Evolutionary conservation across 2,329 filamentous ascomycete species (phyloP).

Genomic region (Fusarium protoensiforme): DNA sequence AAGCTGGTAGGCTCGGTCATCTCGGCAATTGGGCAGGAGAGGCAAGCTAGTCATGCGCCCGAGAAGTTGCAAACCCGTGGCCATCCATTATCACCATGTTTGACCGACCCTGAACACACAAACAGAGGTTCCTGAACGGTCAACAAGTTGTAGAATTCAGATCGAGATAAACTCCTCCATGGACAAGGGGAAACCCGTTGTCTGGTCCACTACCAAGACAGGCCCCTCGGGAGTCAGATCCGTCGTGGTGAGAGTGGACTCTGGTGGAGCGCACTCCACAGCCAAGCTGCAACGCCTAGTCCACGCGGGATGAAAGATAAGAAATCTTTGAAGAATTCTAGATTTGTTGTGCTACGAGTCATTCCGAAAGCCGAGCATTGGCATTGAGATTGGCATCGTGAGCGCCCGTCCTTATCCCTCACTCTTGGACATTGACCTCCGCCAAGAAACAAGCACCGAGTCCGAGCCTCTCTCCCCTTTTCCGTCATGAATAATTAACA

Average conservation of each 20-base stretch:
- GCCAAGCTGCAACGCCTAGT: neutral
- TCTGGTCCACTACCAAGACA: conserved; percentile 1
- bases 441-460: neutral
- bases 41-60: neutral
- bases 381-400: neutral
- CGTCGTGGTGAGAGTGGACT: neutral
- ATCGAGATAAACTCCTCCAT: neutral
- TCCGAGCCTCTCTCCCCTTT: neutral
- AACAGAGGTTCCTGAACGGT: neutral
- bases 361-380: neutral
- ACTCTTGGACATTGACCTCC: neutral
- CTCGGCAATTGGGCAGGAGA: conserved; percentile 15
- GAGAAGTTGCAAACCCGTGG: neutral
- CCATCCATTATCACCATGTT: neutral
- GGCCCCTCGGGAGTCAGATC: neutral
- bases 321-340: neutral
- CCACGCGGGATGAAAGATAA: neutral
- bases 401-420: neutral
- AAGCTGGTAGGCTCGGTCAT: neutral
- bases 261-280: conserved; percentile 2
- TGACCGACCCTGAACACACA: neutral
- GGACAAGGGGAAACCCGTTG: neutral
- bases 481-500: neutral
- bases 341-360: neutral
- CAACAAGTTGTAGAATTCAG: neutral